phyloP scores from a whole-genome alignment of 805 yeast genomes.

The Saccharomycopsis fibuligera region DNA sequence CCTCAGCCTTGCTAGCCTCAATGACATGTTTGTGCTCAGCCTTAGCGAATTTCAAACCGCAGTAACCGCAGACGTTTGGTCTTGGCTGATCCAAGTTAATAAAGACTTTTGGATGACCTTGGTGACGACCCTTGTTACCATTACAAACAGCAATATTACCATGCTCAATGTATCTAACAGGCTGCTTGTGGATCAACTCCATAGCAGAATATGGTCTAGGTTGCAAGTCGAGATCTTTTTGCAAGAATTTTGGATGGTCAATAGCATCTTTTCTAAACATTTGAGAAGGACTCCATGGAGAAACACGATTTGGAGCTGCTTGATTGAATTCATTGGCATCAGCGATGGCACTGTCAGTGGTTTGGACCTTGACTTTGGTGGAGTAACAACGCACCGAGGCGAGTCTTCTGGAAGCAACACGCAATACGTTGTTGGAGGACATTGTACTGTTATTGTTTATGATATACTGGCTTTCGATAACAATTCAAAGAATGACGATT shows the following conservation, averaged over 20 bases:
- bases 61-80: slow-evolving; percentile 71
- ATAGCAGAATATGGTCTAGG: slow-evolving; percentile 83
- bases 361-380: slow-evolving; percentile 15
- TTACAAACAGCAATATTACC: slow-evolving; percentile 72
- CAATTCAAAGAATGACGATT: too few species aligned
- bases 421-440: not conserved
- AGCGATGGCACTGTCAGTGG: slow-evolving; percentile 10
- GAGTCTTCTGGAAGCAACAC: not conserved
- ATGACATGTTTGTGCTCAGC: slow-evolving; percentile 16
- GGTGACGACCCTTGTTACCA: slow-evolving; percentile 65
- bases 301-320: slow-evolving; percentile 74
- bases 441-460: not conserved
- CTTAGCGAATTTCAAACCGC: slow-evolving; percentile 53
- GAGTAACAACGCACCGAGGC: slow-evolving; percentile 9
- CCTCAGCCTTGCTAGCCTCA: slow-evolving; percentile 8
- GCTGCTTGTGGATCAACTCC: slow-evolving; percentile 70
- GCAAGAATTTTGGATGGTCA: slow-evolving; percentile 62
- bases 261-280: slow-evolving; percentile 50
- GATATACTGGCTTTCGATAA: not conserved
- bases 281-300: slow-evolving; percentile 70
- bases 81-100: slow-evolving; percentile 76
- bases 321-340: slow-evolving; percentile 21
- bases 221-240: slow-evolving; percentile 58
- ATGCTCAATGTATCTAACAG: slow-evolving; percentile 53
- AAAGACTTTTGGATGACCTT: slow-evolving; percentile 80